Percentiles rank a stretch among this genome's conserved stretches.
phyloP scores from a whole-genome alignment of 2,329 filamentous ascomycete species.

The Podosphaera fusca region DNA sequence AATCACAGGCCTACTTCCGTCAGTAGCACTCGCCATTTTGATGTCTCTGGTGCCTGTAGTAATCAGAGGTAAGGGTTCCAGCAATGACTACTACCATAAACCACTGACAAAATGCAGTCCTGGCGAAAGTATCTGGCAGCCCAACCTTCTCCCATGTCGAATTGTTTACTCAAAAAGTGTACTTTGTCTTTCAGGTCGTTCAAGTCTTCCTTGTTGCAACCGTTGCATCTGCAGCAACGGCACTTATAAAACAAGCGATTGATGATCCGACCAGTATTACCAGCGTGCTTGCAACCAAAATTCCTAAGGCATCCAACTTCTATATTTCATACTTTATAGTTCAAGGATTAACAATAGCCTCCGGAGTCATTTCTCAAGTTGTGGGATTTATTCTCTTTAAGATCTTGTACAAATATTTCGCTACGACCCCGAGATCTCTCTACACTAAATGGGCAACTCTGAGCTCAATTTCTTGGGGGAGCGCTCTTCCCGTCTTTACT shows the following conservation, averaged over 20 bases:
- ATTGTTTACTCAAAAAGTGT: conserved; percentile 72
- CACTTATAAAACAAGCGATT: conserved; percentile 39
- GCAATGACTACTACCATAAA: background rate
- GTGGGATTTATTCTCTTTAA: conserved; percentile 50
- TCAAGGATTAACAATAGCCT: conserved; percentile 63
- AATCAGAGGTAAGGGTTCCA: conserved; percentile 38
- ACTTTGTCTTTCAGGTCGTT: conserved; percentile 75
- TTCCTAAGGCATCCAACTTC: conserved; percentile 77
- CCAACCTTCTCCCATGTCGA: conserved; percentile 63
- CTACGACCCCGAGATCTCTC: conserved; percentile 57
- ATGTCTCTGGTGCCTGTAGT: conserved; percentile 72
- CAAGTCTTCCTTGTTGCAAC: conserved; percentile 84
- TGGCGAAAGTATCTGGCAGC: conserved; percentile 59
- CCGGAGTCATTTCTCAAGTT: conserved; percentile 51
- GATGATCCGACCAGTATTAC: conserved; percentile 38
- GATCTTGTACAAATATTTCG: conserved; percentile 49
- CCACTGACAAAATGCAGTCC: conserved; percentile 24
- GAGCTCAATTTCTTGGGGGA: conserved; percentile 60
- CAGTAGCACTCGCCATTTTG: conserved; percentile 54
- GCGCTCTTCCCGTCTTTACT: conserved; percentile 57
- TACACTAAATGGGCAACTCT: conserved; percentile 58
- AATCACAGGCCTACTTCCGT: conserved; percentile 63
- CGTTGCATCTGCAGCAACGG: conserved; percentile 55
- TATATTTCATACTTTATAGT: conserved; percentile 91
- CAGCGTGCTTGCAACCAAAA: conserved; percentile 41